phyloP scores from a whole-genome alignment of 768 basidiomycete species.

The Podaxis sp. region DNA sequence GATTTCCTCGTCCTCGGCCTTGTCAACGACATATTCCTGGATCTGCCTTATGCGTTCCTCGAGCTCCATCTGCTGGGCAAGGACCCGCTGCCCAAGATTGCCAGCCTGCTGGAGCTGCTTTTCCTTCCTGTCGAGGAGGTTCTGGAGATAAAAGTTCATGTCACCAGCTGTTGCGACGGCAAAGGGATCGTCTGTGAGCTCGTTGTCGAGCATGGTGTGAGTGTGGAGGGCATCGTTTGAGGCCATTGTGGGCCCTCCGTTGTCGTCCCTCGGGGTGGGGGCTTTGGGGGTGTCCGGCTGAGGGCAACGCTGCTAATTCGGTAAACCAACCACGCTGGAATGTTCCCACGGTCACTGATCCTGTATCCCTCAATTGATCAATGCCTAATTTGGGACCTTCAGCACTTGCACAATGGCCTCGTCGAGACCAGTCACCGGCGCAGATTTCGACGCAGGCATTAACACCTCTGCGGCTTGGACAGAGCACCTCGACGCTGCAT shows the following conservation, averaged over 20 bases:
- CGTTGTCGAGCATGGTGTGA: not conserved
- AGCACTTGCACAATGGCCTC: not conserved
- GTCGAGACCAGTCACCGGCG: conserved; percentile 22
- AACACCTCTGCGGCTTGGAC: conserved; percentile 81
- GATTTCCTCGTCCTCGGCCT: conserved; percentile 10
- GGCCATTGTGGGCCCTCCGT: not conserved
- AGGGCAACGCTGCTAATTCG: not conserved
- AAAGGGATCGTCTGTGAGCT: conserved; percentile 7
- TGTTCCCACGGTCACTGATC: conserved; percentile 3
- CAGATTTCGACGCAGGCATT: conserved; percentile 73
- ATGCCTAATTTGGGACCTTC: not conserved
- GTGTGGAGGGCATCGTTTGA: not conserved
- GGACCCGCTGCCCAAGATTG: conserved; percentile 89
- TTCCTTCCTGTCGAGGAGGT: conserved; percentile 86
- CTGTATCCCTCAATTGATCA: not conserved
- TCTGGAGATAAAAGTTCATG: conserved; percentile 60
- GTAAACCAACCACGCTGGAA: not conserved
- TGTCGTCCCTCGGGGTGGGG: not conserved
- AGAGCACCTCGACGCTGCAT: conserved; percentile 27
- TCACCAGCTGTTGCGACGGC: conserved; percentile 42
- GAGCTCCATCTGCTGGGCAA: conserved; percentile 90
- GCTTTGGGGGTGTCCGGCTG: not conserved
- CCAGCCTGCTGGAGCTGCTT: conserved; percentile 90
- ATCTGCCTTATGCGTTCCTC: conserved; percentile 85
- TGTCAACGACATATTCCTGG: conserved; percentile 25